phyloP scores from a whole-genome alignment of 23 red algal species.

The Gracilaria caudata region DNA sequence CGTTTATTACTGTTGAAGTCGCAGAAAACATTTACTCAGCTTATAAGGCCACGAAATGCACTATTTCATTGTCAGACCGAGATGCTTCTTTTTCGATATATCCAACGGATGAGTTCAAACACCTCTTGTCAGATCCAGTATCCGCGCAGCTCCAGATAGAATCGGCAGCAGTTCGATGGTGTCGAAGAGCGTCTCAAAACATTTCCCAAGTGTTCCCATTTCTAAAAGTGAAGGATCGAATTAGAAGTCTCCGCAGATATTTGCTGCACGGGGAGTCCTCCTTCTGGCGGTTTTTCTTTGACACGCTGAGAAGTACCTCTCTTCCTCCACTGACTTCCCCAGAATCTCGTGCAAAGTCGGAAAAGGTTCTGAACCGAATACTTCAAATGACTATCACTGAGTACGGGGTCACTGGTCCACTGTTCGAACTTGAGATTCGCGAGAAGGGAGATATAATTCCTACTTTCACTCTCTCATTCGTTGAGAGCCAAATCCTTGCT shows the following conservation, averaged over 20 bases:
- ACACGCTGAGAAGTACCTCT: conserved; percentile 15
- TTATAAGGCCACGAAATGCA: conserved; percentile 3
- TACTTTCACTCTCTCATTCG: conserved; percentile 47
- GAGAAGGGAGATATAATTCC: conserved; percentile 21
- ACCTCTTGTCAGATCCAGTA: conserved; percentile 4
- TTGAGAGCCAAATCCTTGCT: conserved; percentile 49
- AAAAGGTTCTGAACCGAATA: conserved; percentile 24
- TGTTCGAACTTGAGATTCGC: conserved; percentile 25
- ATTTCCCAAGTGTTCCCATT: conserved; percentile 55
- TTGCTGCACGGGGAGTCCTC: conserved; percentile 35
- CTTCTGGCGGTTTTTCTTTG: conserved; percentile 64
- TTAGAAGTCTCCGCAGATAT: conserved; percentile 37
- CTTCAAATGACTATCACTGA: conserved; percentile 16
- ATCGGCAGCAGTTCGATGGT: conserved; percentile 39
- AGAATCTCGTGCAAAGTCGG: neutral
- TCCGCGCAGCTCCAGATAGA: conserved; percentile 27
- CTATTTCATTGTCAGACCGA: conserved; percentile 1
- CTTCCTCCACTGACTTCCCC: neutral
- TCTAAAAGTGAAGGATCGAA: conserved; percentile 5
- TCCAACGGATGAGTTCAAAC: conserved; percentile 22
- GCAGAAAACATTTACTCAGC: conserved; percentile 25
- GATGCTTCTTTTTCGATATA: conserved; percentile 13
- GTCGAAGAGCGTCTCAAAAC: conserved; percentile 19
- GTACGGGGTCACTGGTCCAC: neutral
- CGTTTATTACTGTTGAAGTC: conserved; percentile 1